These are phyloP conservation scores for Talaromyces sp. DNA, from an alignment of 2,329 filamentous ascomycete genomes.

Conservation along the genomic window DNA sequence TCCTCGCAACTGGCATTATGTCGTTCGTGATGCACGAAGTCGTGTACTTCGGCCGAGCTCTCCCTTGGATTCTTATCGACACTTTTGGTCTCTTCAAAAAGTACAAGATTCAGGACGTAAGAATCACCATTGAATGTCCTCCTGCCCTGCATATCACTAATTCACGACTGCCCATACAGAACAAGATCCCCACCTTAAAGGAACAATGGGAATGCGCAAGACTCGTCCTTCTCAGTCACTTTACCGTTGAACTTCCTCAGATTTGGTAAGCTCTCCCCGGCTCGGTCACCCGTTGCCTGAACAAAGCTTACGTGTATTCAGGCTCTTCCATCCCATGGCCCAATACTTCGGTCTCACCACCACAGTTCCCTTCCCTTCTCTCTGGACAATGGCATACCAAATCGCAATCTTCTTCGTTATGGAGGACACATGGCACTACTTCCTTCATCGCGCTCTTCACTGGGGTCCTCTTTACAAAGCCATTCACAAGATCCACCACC, in stretches of 20 bases:
- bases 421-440: constrained; percentile 99
- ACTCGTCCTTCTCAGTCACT: constrained; percentile 89
- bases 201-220: constrained; percentile 95
- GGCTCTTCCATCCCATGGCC: constrained; percentile 93
- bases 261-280: constrained; percentile 64
- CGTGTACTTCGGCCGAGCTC: constrained; percentile 86
- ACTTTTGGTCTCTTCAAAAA: constrained; percentile 79
- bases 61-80: constrained; percentile 94
- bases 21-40: constrained; percentile 93
- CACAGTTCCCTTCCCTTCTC: constrained; percentile 80
- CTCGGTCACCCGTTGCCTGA: neutral
- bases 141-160: neutral
- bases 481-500: constrained; percentile 99
- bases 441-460: constrained; percentile 88
- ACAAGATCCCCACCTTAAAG: constrained; percentile 84
- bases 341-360: constrained; percentile 87
- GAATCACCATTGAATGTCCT: neutral
- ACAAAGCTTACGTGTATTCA: constrained; percentile 23
- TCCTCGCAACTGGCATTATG: constrained; percentile 94
- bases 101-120: constrained; percentile 88
- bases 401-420: constrained; percentile 92
- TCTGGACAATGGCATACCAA: constrained; percentile 84
- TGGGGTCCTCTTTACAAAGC: constrained; percentile 92
- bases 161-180: constrained; percentile 34
- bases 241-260: constrained; percentile 96